A percentile compares a stretch with the other conserved stretches of the same genome.
Conservation (phyloP, 2,329 filamentous ascomycete genomes). For the Dactylellina leptospora region DNA sequence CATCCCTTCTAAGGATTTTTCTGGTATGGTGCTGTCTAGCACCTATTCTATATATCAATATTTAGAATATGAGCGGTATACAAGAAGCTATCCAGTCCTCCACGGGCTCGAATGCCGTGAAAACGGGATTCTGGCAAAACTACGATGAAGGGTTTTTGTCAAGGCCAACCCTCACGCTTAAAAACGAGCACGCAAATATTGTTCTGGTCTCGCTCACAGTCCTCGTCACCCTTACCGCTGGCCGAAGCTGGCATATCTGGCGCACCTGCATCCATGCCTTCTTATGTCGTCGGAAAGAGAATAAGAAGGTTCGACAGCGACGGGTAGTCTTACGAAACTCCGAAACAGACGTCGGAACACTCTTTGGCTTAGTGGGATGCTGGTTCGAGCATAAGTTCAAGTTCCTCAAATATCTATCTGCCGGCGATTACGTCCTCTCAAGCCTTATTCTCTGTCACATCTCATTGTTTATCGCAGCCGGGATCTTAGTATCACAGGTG, state of each 20-base stretch:
- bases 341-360: not conserved
- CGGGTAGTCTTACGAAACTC: not conserved
- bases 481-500: conserved; percentile 27
- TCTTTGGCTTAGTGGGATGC: not conserved
- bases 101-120: conserved; percentile 27
- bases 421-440: not conserved
- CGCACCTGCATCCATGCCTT: conserved; percentile 5
- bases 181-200: conserved; percentile 5
- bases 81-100: too few species aligned
- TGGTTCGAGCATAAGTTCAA: not conserved
- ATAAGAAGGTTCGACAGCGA: not conserved
- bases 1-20: too few species aligned
- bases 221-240: conserved; percentile 12
- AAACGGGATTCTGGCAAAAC: conserved; percentile 23
- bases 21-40: too few species aligned
- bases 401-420: too few species aligned
- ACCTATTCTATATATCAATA: too few species aligned
- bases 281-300: not conserved
- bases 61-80: too few species aligned
- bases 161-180: conserved; percentile 32
- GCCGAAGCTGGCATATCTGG: conserved; percentile 28
- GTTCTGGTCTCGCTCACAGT: conserved; percentile 6
- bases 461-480: conserved; percentile 20
- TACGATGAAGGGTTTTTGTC: not conserved
- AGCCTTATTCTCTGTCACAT: not conserved